A percentile compares a stretch with the other conserved stretches of the same genome.
Evolutionary conservation across 352 stramenopile species (phyloP).

Genomic region (Phytophthora pisi): DNA sequence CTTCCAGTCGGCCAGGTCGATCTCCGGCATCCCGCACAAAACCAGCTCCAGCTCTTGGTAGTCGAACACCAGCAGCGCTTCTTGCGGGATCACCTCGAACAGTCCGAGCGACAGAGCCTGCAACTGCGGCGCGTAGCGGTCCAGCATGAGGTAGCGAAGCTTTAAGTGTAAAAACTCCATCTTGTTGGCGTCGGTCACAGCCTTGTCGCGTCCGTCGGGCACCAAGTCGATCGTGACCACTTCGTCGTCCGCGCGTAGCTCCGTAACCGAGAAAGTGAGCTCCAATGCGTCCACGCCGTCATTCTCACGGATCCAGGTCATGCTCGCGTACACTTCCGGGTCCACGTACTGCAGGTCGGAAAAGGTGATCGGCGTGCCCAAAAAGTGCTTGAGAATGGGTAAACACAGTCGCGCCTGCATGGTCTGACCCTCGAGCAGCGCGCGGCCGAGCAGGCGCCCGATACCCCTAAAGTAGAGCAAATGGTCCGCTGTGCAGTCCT

Average conservation of each 20-base stretch:
- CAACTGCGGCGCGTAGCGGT: slow-evolving; percentile 92
- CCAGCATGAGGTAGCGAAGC: slow-evolving; percentile 96
- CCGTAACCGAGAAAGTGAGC: slow-evolving; percentile 77
- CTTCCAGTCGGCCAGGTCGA: slow-evolving; percentile 92
- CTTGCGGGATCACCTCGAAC: slow-evolving; percentile 97
- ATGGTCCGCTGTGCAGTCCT: slow-evolving; percentile 73
- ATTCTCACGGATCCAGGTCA: slow-evolving; percentile 74
- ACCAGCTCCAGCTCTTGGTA: slow-evolving; percentile 96
- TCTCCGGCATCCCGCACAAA: slow-evolving; percentile 80
- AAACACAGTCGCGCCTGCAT: slow-evolving; percentile 76
- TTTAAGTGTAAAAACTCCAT: slow-evolving; percentile 93
- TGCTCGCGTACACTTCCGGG: slow-evolving; percentile 78
- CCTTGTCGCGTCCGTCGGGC: slow-evolving; percentile 54
- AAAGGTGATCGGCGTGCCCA: slow-evolving; percentile 83
- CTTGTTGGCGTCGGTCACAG: slow-evolving; percentile 96
- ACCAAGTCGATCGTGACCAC: slow-evolving; percentile 73
- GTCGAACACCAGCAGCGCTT: slow-evolving; percentile 97
- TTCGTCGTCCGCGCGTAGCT: slow-evolving; percentile 60
- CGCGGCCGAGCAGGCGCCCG: slow-evolving; percentile 67
- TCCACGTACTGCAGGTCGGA: slow-evolving; percentile 85
- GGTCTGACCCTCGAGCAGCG: slow-evolving; percentile 75
- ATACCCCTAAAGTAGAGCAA: slow-evolving; percentile 90
- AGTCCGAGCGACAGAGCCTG: slow-evolving; percentile 90
- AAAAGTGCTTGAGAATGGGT: slow-evolving; percentile 80
- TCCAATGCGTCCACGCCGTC: slow-evolving; percentile 70